A percentile compares a stretch with the other conserved stretches of the same genome.
These are phyloP conservation scores for Loxodes magnus DNA, from an alignment of 73 alveolate genomes.

Conservation along the genomic window DNA sequence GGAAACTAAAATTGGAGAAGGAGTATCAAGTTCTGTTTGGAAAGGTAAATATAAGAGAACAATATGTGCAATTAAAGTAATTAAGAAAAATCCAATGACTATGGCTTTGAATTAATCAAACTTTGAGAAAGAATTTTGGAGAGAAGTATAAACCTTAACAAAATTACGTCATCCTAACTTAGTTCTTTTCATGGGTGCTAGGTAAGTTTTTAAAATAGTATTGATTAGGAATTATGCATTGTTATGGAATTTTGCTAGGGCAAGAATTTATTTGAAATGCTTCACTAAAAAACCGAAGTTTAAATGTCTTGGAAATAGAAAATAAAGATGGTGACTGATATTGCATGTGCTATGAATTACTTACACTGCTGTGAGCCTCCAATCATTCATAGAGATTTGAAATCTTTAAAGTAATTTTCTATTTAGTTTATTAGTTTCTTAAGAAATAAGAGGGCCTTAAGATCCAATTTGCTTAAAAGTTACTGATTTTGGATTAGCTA, in stretches of 20 bases:
- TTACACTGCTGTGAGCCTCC: conserved; percentile 75
- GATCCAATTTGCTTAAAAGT: conserved; percentile 83
- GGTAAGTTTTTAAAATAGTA: conserved; percentile 65
- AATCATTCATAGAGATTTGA: conserved; percentile 71
- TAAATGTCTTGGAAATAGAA: conserved; percentile 36
- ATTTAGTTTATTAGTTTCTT: conserved; percentile 66
- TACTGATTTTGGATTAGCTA: conserved; percentile 98
- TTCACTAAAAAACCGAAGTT: conserved; percentile 32
- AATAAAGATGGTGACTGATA: conserved; percentile 33
- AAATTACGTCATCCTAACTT: conserved; percentile 93
- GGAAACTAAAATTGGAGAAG: too few relatives aligned
- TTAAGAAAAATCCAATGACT: conserved; percentile 59
- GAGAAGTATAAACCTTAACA: conserved; percentile 94
- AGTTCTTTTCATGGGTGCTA: conserved; percentile 74
- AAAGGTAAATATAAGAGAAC: conserved; percentile 94
- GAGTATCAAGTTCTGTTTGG: conserved; percentile 92
- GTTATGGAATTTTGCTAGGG: conserved; percentile 56
- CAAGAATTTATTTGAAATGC: conserved; percentile 37
- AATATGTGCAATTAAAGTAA: conserved; percentile 89
- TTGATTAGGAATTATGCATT: conserved; percentile 71
- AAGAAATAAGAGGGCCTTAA: conserved; percentile 39
- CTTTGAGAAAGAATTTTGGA: conserved; percentile 79
- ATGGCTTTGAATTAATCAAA: conserved; percentile 71
- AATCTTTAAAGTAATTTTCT: conserved; percentile 92
- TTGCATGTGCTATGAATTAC: conserved; percentile 50